A percentile compares a stretch with the other conserved stretches of the same genome.
These are phyloP conservation scores for Lumnitzera racemosa DNA, from an alignment of 345 rosid genomes.

Conservation along the genomic window DNA sequence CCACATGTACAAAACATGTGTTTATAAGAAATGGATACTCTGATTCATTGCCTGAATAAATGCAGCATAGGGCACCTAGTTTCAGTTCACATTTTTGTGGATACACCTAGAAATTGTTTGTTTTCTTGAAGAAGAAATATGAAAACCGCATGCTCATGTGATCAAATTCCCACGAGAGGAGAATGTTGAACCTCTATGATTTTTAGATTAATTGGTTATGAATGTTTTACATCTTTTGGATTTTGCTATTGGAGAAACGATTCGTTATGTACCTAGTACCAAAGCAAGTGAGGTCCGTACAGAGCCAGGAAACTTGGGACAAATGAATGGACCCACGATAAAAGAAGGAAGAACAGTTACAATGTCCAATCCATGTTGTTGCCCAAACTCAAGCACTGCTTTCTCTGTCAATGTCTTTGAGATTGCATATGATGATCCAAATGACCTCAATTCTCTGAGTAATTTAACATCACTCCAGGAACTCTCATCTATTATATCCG, in stretches of 20 bases:
- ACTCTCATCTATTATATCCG: conserved; percentile 22
- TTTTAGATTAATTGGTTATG: background rate
- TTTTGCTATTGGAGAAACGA: background rate
- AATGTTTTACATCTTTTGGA: background rate
- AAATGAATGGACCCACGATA: conserved; percentile 33
- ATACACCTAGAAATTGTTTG: background rate
- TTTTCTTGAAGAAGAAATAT: background rate
- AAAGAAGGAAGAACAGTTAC: conserved; percentile 22
- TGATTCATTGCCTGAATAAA: conserved; percentile 1
- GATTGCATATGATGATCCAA: conserved; percentile 3
- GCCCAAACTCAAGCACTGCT: conserved; percentile 24
- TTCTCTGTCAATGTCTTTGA: conserved; percentile 28
- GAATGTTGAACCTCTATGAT: background rate
- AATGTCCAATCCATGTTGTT: conserved; percentile 23
- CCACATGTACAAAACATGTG: conserved; percentile 22
- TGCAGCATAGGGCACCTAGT: background rate
- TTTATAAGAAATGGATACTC: background rate
- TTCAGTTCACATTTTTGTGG: background rate
- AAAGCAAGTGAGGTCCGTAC: conserved; percentile 12
- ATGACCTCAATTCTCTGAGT: background rate
- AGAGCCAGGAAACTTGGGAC: conserved; percentile 18
- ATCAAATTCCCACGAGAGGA: background rate
- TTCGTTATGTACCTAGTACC: conserved; percentile 15
- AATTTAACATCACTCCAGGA: conserved; percentile 22
- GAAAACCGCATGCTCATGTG: too few species aligned